A percentile compares a stretch with the other conserved stretches of the same genome.
These are phyloP conservation scores for Inga oerstediana DNA, from an alignment of 306 rosid genomes.

Conservation along the genomic window DNA sequence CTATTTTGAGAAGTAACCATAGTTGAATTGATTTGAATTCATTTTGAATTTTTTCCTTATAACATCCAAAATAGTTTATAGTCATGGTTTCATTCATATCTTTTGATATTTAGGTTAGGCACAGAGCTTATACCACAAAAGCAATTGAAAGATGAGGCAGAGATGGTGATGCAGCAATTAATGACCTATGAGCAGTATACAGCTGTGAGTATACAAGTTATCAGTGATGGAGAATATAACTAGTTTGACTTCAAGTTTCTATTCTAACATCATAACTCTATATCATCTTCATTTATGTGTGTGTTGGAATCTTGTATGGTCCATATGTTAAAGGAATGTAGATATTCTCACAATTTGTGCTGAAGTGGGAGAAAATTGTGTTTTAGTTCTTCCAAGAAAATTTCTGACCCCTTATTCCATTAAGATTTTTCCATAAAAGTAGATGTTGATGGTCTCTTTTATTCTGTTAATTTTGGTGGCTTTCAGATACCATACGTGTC, in stretches of 20 bases:
- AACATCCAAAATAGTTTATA: conserved; percentile 22
- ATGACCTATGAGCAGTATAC: conserved; percentile 86
- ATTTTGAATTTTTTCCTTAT: conserved; percentile 16
- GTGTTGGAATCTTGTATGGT: conserved; percentile 21
- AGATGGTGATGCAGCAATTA: conserved; percentile 78
- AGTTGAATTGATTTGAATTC: conserved; percentile 33
- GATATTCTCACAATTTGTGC: neutral
- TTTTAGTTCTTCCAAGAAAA: neutral
- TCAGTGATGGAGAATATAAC: neutral
- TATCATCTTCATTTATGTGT: conserved; percentile 15
- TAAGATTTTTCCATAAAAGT: neutral
- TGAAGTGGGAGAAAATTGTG: neutral
- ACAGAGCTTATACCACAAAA: conserved; percentile 75
- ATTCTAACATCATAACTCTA: neutral
- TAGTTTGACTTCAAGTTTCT: neutral
- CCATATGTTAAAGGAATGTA: neutral
- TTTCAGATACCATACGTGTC: neutral
- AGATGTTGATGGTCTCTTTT: neutral
- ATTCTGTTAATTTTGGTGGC: neutral
- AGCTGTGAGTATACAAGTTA: conserved; percentile 68
- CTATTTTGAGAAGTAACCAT: conserved; percentile 85
- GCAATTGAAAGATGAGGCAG: conserved; percentile 90
- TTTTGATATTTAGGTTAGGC: conserved; percentile 67
- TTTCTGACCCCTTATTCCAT: neutral
- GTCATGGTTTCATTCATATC: conserved; percentile 32